Conservation (phyloP, 169 alveolate species). For the Sarcocystis neurona region DNA sequence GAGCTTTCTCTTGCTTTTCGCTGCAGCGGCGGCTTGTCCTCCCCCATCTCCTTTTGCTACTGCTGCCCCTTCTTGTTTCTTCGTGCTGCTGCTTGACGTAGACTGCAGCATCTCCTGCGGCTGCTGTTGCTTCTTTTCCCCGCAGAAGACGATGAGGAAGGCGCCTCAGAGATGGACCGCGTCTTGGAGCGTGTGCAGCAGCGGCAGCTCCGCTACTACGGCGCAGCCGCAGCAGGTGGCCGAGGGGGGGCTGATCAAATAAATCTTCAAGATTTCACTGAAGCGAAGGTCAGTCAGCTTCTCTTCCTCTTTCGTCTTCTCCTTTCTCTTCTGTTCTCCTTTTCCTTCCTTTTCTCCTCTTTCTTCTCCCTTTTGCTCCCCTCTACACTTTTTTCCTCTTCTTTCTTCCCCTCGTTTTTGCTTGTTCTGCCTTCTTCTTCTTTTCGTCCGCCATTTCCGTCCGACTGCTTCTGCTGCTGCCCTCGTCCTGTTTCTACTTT, state of each 20-base stretch:
- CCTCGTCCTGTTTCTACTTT: no score
- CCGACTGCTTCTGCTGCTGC: no score
- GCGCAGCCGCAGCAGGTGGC: background rate
- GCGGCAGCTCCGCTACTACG: background rate
- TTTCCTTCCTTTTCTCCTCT: background rate
- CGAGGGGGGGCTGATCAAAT: background rate
- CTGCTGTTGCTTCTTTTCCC: background rate
- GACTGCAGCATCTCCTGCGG: background rate
- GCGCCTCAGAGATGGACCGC: constrained; percentile 25
- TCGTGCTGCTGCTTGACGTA: background rate
- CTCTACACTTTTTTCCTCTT: background rate
- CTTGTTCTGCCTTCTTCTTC: no score
- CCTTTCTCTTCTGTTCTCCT: background rate
- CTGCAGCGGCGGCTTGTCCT: background rate
- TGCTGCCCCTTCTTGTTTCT: background rate
- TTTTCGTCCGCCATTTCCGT: no score
- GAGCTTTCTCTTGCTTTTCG: background rate
- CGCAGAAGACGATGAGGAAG: constrained; percentile 35
- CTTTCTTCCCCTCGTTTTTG: background rate
- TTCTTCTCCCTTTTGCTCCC: background rate
- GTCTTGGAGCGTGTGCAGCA: background rate
- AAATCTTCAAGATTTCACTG: constrained; percentile 13
- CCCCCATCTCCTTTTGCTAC: background rate
- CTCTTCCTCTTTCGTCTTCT: background rate
- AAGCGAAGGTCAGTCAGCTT: background rate